Percentiles rank a stretch among this genome's conserved stretches.
These are phyloP conservation scores for Termitomyces sp. DNA, from an alignment of 1,284 basidiomycete genomes.

Conservation along the genomic window DNA sequence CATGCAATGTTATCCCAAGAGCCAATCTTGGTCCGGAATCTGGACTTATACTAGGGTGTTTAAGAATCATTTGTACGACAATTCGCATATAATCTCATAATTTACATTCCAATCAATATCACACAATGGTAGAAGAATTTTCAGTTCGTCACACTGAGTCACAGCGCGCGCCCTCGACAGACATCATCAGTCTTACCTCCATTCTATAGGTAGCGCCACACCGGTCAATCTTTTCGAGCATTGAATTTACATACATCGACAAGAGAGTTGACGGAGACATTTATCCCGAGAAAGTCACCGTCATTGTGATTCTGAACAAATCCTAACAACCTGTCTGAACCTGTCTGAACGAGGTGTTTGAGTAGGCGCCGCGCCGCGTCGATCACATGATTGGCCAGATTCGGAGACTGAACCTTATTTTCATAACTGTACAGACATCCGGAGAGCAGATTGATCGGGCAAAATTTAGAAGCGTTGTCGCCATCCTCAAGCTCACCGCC, in stretches of 20 bases:
- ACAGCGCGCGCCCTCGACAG: too few relatives aligned
- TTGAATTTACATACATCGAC: too few relatives aligned
- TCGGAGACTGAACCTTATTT: conserved; percentile 24
- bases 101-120: neutral
- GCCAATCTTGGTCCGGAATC: neutral
- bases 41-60: neutral
- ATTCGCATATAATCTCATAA: neutral
- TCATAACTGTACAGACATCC: conserved; percentile 26
- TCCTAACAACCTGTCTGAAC: too few relatives aligned
- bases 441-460: neutral
- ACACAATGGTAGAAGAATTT: neutral
- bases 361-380: neutral
- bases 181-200: too few relatives aligned
- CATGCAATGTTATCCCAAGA: neutral
- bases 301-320: too few relatives aligned
- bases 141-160: too few relatives aligned
- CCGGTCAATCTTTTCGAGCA: neutral
- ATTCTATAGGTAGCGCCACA: too few relatives aligned
- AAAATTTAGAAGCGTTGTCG: conserved; percentile 11
- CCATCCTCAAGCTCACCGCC: conserved; percentile 21
- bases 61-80: neutral
- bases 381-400: neutral
- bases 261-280: too few relatives aligned
- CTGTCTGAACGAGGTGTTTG: too few relatives aligned
- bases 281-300: too few relatives aligned